These are phyloP conservation scores for Fusarium sp. DNA, from an alignment of 2,329 filamentous ascomycete species.

Conservation along the genomic window DNA sequence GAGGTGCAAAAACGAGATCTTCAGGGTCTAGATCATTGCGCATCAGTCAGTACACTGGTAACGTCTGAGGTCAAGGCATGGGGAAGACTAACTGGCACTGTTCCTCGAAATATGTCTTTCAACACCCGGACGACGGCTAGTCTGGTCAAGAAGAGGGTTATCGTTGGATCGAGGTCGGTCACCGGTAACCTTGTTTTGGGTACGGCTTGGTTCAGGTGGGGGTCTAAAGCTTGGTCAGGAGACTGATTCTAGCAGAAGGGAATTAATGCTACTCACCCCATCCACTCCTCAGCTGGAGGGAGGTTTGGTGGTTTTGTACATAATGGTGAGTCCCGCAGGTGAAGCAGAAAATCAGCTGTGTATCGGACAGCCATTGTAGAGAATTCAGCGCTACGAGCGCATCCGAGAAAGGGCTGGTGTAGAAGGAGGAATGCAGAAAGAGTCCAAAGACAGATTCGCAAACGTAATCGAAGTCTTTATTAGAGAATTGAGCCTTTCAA, in stretches of 20 bases:
- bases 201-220: slow-evolving; percentile 63
- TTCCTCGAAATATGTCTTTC: slow-evolving; percentile 72
- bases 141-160: slow-evolving; percentile 62
- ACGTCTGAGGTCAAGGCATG: background rate
- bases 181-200: slow-evolving; percentile 60
- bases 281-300: slow-evolving; percentile 93
- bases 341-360: slow-evolving; percentile 80
- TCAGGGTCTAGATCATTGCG: slow-evolving; percentile 70
- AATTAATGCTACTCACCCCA: slow-evolving; percentile 77
- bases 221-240: slow-evolving; percentile 55
- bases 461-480: background rate
- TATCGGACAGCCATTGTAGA: slow-evolving; percentile 75
- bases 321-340: slow-evolving; percentile 85
- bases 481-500: background rate
- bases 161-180: slow-evolving; percentile 64
- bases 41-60: slow-evolving; percentile 33
- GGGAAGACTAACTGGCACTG: slow-evolving; percentile 66
- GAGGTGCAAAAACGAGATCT: slow-evolving; percentile 88
- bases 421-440: slow-evolving; percentile 23
- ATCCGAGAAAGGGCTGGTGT: slow-evolving; percentile 52
- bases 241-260: slow-evolving; percentile 29
- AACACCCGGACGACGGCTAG: slow-evolving; percentile 65
- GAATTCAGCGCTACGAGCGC: slow-evolving; percentile 54
- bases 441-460: slow-evolving; percentile 2
- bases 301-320: slow-evolving; percentile 84